Conservation (phyloP, 257 asterid genomes). For the Buddleja alternifolia region DNA sequence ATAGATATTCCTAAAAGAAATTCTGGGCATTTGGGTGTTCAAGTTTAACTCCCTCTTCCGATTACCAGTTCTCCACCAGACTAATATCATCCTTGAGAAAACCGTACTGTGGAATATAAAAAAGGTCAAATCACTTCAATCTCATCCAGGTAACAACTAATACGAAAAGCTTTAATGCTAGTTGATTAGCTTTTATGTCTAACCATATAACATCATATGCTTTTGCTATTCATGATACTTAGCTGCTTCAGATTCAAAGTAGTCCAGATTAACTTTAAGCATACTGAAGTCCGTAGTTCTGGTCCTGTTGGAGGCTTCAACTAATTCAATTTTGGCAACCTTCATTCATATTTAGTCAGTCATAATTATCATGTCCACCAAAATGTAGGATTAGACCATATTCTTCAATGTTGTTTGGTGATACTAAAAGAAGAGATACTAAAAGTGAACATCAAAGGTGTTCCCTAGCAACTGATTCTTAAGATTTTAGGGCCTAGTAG, state of each 20-base stretch:
- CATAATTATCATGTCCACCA: background rate
- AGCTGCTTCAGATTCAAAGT: background rate
- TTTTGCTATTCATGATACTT: background rate
- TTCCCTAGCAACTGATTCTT: constrained; percentile 1
- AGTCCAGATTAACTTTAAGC: background rate
- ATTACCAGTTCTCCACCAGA: background rate
- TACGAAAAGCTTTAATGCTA: background rate
- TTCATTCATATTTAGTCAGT: background rate
- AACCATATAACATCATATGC: background rate
- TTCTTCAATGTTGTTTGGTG: background rate
- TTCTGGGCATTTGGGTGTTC: background rate
- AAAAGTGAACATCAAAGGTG: background rate
- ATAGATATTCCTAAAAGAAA: background rate
- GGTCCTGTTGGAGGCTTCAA: background rate
- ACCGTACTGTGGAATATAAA: background rate
- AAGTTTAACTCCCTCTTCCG: constrained; percentile 2
- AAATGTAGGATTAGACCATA: background rate
- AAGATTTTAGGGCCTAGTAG: constrained; percentile 1
- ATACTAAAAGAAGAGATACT: too few species aligned
- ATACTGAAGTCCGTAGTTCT: background rate
- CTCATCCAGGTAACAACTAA: background rate
- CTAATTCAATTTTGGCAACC: background rate
- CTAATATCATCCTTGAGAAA: background rate
- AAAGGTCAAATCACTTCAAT: background rate
- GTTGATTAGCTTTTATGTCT: background rate